phyloP scores from a whole-genome alignment of 1,284 basidiomycete species.

The Microbotryum saponariae region DNA sequence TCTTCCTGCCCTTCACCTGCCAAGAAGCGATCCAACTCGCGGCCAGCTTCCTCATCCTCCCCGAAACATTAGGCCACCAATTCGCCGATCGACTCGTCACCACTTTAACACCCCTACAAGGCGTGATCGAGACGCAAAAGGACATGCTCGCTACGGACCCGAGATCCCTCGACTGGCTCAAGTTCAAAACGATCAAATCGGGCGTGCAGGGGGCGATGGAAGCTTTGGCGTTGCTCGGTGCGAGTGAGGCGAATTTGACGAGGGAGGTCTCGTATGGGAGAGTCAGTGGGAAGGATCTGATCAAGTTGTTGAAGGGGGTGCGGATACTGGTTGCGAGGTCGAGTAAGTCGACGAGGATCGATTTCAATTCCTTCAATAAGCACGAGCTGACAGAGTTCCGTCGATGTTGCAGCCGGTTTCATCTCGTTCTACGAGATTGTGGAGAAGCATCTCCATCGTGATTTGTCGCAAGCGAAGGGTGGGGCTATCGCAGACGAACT shows the following conservation, averaged over 20 bases:
- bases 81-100: slow-evolving; percentile 31
- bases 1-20: slow-evolving; percentile 28
- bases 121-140: slow-evolving; percentile 13
- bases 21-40: slow-evolving; percentile 27
- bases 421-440: slow-evolving; percentile 28
- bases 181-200: slow-evolving; percentile 15
- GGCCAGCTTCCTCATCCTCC: slow-evolving; percentile 28
- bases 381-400: neutral
- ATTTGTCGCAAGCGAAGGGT: slow-evolving; percentile 22
- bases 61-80: slow-evolving; percentile 32
- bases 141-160: slow-evolving; percentile 27
- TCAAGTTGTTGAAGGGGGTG: slow-evolving; percentile 18
- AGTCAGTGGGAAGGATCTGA: slow-evolving; percentile 22
- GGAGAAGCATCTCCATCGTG: slow-evolving; percentile 30
- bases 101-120: slow-evolving; percentile 18
- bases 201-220: slow-evolving; percentile 13
- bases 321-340: slow-evolving; percentile 16
- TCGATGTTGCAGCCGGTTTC: slow-evolving; percentile 17
- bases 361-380: neutral
- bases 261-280: slow-evolving; percentile 21
- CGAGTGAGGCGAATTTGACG: slow-evolving; percentile 23
- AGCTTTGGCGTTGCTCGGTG: slow-evolving; percentile 14
- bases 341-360: slow-evolving; percentile 9
- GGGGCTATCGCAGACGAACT: slow-evolving; percentile 21
- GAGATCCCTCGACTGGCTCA: slow-evolving; percentile 25